These are phyloP conservation scores for Microascus cirrosus DNA, from an alignment of 2,329 filamentous ascomycete species.

Conservation along the genomic window DNA sequence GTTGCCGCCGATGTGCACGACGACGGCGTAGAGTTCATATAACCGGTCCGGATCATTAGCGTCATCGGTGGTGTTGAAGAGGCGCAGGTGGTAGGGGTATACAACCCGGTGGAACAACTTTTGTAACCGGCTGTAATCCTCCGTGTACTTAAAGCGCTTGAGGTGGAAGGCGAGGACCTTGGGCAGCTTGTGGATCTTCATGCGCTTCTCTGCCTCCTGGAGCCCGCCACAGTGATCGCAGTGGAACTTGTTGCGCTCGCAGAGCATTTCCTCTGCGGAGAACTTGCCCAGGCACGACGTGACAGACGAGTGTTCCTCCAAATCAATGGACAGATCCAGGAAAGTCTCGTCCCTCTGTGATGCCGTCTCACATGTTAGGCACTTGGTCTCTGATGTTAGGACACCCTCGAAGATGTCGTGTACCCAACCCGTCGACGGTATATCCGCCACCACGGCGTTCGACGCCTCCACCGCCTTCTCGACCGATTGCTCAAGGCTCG, in stretches of 20 bases:
- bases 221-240: slow-evolving; percentile 94
- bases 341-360: slow-evolving; percentile 95
- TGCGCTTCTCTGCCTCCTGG: slow-evolving; percentile 95
- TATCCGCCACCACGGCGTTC: slow-evolving; percentile 3
- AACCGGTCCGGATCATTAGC: slow-evolving; percentile 85
- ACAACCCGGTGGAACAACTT: slow-evolving; percentile 96
- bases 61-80: slow-evolving; percentile 96
- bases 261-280: slow-evolving; percentile 96
- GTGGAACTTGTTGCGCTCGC: slow-evolving; percentile 97
- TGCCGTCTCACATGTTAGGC: slow-evolving; percentile 88
- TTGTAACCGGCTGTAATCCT: slow-evolving; percentile 84
- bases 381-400: slow-evolving; percentile 90
- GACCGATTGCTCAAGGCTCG: slow-evolving; percentile 6
- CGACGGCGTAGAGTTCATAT: slow-evolving; percentile 94
- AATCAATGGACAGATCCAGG: slow-evolving; percentile 86
- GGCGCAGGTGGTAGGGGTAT: slow-evolving; percentile 89
- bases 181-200: slow-evolving; percentile 95
- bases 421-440: slow-evolving; percentile 62
- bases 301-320: slow-evolving; percentile 91
- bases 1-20: slow-evolving; percentile 93
- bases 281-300: slow-evolving; percentile 93
- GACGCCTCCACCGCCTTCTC: slow-evolving; percentile 22
- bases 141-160: slow-evolving; percentile 97
- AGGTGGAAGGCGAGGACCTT: slow-evolving; percentile 86
- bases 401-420: slow-evolving; percentile 95